Evolutionary conservation across 148 eudicot species (phyloP).

Genomic region (Dysphania ambrosioides): DNA sequence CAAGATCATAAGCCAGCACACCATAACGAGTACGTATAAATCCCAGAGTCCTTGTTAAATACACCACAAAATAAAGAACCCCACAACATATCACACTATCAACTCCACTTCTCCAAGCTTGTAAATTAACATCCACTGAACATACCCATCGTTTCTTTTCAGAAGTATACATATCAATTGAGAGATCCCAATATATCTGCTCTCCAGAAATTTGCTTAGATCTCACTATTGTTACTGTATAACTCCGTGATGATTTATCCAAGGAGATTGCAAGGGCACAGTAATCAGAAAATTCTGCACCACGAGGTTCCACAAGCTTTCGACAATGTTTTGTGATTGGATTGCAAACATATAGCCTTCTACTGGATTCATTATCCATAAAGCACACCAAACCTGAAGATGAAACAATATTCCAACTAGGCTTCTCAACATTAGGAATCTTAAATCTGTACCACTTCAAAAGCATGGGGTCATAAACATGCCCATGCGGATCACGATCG

Average conservation of each 20-base stretch:
- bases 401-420: constrained; percentile 37
- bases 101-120: constrained; percentile 38
- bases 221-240: constrained; percentile 34
- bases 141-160: constrained; percentile 30
- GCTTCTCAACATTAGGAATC: constrained; percentile 28
- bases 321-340: constrained; percentile 32
- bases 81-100: constrained; percentile 38
- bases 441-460: constrained; percentile 35
- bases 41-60: constrained; percentile 21
- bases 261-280: constrained; percentile 43
- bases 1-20: constrained; percentile 36
- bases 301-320: constrained; percentile 30
- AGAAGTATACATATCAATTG: constrained; percentile 38
- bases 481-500: constrained; percentile 32
- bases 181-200: constrained; percentile 30
- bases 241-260: constrained; percentile 24
- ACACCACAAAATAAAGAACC: constrained; percentile 40
- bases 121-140: constrained; percentile 21
- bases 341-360: constrained; percentile 35
- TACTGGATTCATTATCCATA: constrained; percentile 29
- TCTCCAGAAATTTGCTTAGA: constrained; percentile 34
- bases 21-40: constrained; percentile 27
- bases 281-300: constrained; percentile 28
- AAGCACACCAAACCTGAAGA: constrained; percentile 43
- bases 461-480: constrained; percentile 38